Evolutionary conservation across 2,329 filamentous ascomycete species (phyloP), one percentile per base, ranked within the genome.

Genomic region (Trichoderma hamatum): DNA sequence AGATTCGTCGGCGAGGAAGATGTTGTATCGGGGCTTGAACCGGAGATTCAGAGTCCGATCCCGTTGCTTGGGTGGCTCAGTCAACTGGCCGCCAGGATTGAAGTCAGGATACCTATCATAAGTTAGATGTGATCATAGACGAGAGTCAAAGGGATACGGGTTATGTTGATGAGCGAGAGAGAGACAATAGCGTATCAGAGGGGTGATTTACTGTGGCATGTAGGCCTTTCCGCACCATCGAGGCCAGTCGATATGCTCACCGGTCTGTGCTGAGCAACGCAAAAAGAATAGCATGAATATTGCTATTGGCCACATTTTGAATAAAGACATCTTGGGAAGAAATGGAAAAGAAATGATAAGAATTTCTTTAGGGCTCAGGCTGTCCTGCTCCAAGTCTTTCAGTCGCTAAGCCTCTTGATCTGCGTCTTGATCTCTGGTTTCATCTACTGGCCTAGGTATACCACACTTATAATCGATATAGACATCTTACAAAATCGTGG

Each of bases 151-250:
- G 30, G 30, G 30, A 30, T 3, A 30, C 5, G 30, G 9, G 30
- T 30, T 6, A 30, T 1, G 30, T 5, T 30, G 30, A 30, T 7
- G 30, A 30, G 30, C 30, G 30, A 30, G 30, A 30, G 30, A 3
- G 30, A 30, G 30, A 30, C 9, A 30, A 7, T 30, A 30, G 30
- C 9, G 30, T 30, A 30, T 30, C 4, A 30, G 30, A n/a, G 30
- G 11, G 3, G 51, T 7, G 10, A 55, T 72, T 64, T 75, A 84
- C 75, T 80, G 80, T 7, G 79, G 70, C 71, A 83, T 71, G 71
- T 84, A 84, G 5, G 80, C 82, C 66, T 84, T 84, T 21, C 83
- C 82, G 69, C 83, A 84, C 83, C 82, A 84, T 55, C 82, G 76
- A 14, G 79, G 79, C 82, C 80, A 82, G 58, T 82, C 81, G 1